Evolutionary conservation across 345 rosid genomes (phyloP), one percentile per base, ranked within the genome.

Genomic region (Salix dunnii): DNA sequence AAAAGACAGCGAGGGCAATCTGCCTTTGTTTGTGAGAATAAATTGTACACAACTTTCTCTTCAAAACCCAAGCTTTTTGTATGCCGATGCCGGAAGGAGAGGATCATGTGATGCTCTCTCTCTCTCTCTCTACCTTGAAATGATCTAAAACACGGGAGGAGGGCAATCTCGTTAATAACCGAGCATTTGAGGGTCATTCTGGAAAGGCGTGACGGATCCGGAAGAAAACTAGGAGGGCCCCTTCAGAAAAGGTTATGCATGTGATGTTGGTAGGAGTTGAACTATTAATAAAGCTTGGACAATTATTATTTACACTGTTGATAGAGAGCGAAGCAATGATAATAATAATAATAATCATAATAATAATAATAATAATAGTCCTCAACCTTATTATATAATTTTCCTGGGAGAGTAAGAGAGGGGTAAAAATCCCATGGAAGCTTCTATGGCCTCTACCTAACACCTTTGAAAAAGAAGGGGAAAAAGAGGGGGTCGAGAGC

Each of bases 371-470:
- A 5, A 4, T 27, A 33, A 33, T 65, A 64, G 35, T 48, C 53
- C 33, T 11, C 2, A 40, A 23, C 33, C 76, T 65, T 72, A 49
- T 46, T 51, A 7, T 13, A 30, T 68, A 60, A 46, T 68, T 60
- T 72, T 60, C 71, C 68, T 76, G 53, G 4, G 11, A 6, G 70
- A 62, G 69, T 40, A 40, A 36, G 55, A 23, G 61, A 62, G 9
- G 27, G 58, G 25, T 7, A 63, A 48, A 35, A 77, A 74, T 78
- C 85, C 40, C 17, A 74, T 76, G 86, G 88, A 86, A 88, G 85
- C 83, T 86, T 88, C 89, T 63, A 79, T 76, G 76, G 83, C 72
- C 81, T 70, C 82, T 69, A 88, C 91, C 91, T 83, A 88, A 81
- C 91, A 46, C 85, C 79, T 76, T 84, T 81, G 84, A 81, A 79